Base-by-base conservation (phyloP, 768 basidiomycete species). In the Russula abietina region DNA sequence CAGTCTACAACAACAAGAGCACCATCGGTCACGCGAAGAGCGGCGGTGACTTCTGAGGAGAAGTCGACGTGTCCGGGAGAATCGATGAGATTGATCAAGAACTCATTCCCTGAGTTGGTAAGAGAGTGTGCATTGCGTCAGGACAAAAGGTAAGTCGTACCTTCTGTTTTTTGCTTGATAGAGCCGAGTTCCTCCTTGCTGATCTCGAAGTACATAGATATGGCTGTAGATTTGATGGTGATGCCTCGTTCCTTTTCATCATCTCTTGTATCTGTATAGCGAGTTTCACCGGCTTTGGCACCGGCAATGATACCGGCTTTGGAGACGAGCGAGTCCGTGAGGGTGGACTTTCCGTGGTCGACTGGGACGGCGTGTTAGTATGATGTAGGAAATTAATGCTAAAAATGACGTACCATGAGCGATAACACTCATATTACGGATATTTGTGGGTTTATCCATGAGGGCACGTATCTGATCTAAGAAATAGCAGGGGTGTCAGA, bases 201-300 rank as follows among this genome's bases (percentile, higher is more conserved):
- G 72, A 99, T 84, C 80, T 93, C 87, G 75, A 99, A 99, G 79
- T 98, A 98, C 96, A 98, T 98, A 62, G 96, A 97, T 75, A 99
- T 97, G 71, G 95, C 97, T 33, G 96, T 98, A 50, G 95, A 98
- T 80, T 99, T 99, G 80, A 99, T 98, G 57, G 97, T 98, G 72
- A 99, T 98, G 81, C 97, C 97, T 77, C 96, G 94, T 75, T 98
- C 96, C 75, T 96, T 98, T 82, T 99, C 97, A 73, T 99, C 97
- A 11, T 89, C 85, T 80, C 96, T 83, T 63, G 97, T 98, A 77
- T 98, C 94, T 60, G 93, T 98, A 75, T 95, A 98, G 64, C 96
- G 92, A 84, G 91, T 82, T 63, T 97, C 93, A 74, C 97, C 97
- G 64, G 97, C 93, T 75, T 97, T 96, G 72, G 92, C 80, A 48